Conservation (phyloP, 305 asterid genomes). For the Andrographis paniculata region DNA sequence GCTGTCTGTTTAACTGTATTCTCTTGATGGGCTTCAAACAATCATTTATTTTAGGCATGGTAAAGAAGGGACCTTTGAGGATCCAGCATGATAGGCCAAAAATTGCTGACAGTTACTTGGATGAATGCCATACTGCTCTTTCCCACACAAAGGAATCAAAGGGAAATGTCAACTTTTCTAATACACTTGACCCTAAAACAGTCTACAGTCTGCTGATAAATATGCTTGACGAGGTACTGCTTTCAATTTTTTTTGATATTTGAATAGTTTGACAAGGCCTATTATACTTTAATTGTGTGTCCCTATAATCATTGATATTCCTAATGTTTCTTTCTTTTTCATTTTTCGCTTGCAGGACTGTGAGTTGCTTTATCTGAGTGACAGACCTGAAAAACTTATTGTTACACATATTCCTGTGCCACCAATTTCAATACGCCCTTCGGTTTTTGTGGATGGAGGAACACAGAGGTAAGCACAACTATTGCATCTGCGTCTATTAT, state of each 20-base stretch:
- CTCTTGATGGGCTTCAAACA: neutral
- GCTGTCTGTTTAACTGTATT: neutral
- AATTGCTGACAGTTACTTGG: slow-evolving; percentile 27
- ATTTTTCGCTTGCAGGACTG: slow-evolving; percentile 52
- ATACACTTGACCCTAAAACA: slow-evolving; percentile 47
- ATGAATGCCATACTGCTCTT: slow-evolving; percentile 45
- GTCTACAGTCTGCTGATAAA: slow-evolving; percentile 59
- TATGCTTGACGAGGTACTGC: slow-evolving; percentile 68
- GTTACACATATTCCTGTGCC: slow-evolving; percentile 78
- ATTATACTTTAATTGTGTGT: neutral
- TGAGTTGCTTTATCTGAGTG: slow-evolving; percentile 72
- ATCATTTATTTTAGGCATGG: slow-evolving; percentile 49
- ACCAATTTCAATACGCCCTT: slow-evolving; percentile 84
- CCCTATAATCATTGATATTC: neutral
- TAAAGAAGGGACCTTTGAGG: slow-evolving; percentile 52
- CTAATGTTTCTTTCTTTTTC: slow-evolving; percentile 7
- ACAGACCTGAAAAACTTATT: slow-evolving; percentile 86
- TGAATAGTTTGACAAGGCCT: slow-evolving; percentile 8
- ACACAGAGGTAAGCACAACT: slow-evolving; percentile 40
- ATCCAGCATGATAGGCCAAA: slow-evolving; percentile 52
- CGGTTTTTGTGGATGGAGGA: slow-evolving; percentile 89
- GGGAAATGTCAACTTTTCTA: slow-evolving; percentile 31
- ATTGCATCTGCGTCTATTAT: neutral
- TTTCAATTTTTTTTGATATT: slow-evolving; percentile 8
- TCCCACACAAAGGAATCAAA: slow-evolving; percentile 44